These are phyloP conservation scores for Parachaetomium inaequale DNA, from an alignment of 495 filamentous ascomycete species.

Conservation along the genomic window DNA sequence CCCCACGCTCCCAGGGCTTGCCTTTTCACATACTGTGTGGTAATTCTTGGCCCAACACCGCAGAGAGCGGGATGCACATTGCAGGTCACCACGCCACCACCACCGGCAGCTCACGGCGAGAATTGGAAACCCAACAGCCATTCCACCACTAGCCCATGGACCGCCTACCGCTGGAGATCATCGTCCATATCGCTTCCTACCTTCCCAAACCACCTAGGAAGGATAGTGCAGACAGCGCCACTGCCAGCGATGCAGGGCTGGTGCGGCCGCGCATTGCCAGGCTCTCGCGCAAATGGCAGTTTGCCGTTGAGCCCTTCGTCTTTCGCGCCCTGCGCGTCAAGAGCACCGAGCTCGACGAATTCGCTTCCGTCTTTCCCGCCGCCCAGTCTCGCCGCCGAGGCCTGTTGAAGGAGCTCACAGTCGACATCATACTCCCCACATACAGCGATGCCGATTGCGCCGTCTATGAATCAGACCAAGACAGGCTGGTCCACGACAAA, in stretches of 20 bases:
- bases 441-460: not conserved
- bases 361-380: not conserved
- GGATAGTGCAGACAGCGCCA: not conserved
- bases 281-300: not conserved
- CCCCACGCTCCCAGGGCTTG: slow-evolving; percentile 1
- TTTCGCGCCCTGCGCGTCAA: not conserved
- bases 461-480: not conserved
- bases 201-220: not conserved
- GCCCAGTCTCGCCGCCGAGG: not conserved
- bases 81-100: too few species aligned
- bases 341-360: not conserved
- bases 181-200: not conserved
- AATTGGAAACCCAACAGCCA: too few species aligned
- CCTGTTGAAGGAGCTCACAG: not conserved
- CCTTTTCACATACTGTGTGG: not conserved
- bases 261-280: not conserved
- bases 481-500: not conserved
- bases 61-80: too few species aligned
- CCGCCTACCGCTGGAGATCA: not conserved
- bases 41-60: not conserved
- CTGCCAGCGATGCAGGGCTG: not conserved
- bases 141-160: not conserved
- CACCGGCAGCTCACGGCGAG: too few species aligned
- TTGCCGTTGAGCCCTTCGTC: not conserved
- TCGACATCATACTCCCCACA: not conserved